phyloP scores from a whole-genome alignment of 2,329 filamentous ascomycete genomes.

The Calonectria pseudoturangicola region DNA sequence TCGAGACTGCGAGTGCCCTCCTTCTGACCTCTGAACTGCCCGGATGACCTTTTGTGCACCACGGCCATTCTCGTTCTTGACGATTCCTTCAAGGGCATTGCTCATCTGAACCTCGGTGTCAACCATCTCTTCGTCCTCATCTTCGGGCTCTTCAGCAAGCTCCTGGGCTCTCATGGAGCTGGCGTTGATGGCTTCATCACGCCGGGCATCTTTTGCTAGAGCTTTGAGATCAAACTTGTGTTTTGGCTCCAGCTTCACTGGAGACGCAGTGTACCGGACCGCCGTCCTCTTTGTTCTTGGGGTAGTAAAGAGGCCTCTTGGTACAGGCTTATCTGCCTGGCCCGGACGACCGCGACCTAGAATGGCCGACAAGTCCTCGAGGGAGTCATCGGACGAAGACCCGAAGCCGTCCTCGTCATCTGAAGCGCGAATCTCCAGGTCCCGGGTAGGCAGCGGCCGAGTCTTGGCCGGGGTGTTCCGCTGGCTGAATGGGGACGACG shows the following conservation, averaged over 20 bases:
- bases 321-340: conserved; percentile 43
- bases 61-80: conserved; percentile 63
- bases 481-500: conserved; percentile 52
- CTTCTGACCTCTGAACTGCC: conserved; percentile 71
- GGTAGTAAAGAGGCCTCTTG: conserved; percentile 59
- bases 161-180: conserved; percentile 68
- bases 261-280: conserved; percentile 64
- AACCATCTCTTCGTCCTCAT: conserved; percentile 32
- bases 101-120: conserved; percentile 47
- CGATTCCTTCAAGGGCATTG: conserved; percentile 55
- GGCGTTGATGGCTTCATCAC: conserved; percentile 76
- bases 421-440: conserved; percentile 79
- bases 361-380: conserved; percentile 68
- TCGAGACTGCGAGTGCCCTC: conserved; percentile 58
- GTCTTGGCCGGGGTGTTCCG: conserved; percentile 54
- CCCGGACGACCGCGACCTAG: conserved; percentile 54
- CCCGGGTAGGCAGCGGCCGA: conserved; percentile 62
- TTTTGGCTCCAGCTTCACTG: conserved; percentile 70
- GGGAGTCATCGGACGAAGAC: conserved; percentile 72
- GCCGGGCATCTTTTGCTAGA: conserved; percentile 75
- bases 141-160: conserved; percentile 50
- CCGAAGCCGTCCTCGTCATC: conserved; percentile 81
- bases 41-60: conserved; percentile 66
- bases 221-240: conserved; percentile 79
- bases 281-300: conserved; percentile 70